These are phyloP conservation scores for Skeletonema costatum DNA, from an alignment of 108 stramenopile genomes.

Conservation along the genomic window DNA sequence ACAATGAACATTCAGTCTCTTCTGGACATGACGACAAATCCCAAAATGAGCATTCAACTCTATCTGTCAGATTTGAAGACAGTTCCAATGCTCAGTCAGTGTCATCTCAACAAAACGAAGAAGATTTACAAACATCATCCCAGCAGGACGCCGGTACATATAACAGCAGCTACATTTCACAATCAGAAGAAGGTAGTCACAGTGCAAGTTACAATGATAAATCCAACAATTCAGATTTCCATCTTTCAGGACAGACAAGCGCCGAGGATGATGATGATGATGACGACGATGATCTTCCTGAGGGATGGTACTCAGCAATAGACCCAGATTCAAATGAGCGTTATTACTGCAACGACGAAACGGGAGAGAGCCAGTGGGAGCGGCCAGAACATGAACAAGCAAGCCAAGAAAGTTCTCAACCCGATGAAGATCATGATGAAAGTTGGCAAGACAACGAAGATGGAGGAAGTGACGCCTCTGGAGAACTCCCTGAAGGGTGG, in stretches of 20 bases:
- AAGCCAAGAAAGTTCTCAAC: constrained; percentile 9
- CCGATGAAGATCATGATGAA: background rate
- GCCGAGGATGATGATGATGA: constrained; percentile 23
- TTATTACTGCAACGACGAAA: constrained; percentile 43
- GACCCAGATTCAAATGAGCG: constrained; percentile 43
- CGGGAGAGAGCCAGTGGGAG: constrained; percentile 45
- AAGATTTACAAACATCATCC: background rate
- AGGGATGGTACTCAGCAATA: constrained; percentile 61
- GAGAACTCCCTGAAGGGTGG: constrained; percentile 69
- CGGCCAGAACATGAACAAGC: background rate
- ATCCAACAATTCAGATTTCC: background rate
- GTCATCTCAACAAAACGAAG: background rate
- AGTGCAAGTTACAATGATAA: background rate
- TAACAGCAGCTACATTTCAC: background rate
- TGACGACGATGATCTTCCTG: constrained; percentile 23
- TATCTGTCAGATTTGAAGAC: background rate
- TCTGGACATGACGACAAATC: background rate
- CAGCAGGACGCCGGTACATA: background rate
- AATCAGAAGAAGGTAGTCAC: background rate
- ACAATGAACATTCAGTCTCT: background rate
- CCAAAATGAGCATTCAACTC: background rate
- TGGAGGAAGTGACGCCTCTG: background rate
- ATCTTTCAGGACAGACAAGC: background rate
- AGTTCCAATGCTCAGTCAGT: background rate
- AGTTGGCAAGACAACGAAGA: background rate